These are phyloP conservation scores for Neltuma alba DNA, from an alignment of 306 rosid species.

Conservation along the genomic window DNA sequence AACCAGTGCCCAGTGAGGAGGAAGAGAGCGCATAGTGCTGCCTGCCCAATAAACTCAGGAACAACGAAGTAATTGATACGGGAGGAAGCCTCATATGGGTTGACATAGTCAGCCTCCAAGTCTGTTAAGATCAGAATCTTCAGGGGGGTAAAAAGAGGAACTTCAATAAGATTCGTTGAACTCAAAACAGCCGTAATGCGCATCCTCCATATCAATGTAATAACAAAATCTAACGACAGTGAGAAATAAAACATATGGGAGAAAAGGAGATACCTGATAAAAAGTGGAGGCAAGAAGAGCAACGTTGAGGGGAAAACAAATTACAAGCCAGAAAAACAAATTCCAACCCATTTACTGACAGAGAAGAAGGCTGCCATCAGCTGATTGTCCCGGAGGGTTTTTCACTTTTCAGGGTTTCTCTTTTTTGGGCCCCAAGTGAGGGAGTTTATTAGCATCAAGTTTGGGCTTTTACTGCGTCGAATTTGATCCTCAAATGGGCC, in stretches of 20 bases:
- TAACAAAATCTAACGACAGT: background rate
- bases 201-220: background rate
- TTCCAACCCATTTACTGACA: constrained; percentile 45
- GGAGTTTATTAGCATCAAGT: background rate
- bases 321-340: constrained; percentile 60
- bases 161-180: constrained; percentile 13
- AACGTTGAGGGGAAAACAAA: constrained; percentile 65
- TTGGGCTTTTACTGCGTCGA: no score
- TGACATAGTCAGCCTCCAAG: constrained; percentile 86
- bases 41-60: constrained; percentile 77
- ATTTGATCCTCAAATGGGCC: no score
- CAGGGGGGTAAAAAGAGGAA: background rate
- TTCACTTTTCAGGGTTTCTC: no score
- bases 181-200: background rate
- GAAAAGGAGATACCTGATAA: constrained; percentile 62
- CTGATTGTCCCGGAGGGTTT: constrained; percentile 16
- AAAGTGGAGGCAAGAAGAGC: constrained; percentile 77
- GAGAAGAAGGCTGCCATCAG: background rate
- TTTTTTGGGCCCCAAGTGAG: no score
- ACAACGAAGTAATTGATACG: constrained; percentile 70
- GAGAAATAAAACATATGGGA: background rate
- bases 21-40: constrained; percentile 59
- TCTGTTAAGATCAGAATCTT: constrained; percentile 85
- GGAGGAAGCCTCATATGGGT: constrained; percentile 76
- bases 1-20: constrained; percentile 85